Conservation (phyloP, 2,329 filamentous ascomycete genomes). For the Aureobasidium sp. region DNA sequence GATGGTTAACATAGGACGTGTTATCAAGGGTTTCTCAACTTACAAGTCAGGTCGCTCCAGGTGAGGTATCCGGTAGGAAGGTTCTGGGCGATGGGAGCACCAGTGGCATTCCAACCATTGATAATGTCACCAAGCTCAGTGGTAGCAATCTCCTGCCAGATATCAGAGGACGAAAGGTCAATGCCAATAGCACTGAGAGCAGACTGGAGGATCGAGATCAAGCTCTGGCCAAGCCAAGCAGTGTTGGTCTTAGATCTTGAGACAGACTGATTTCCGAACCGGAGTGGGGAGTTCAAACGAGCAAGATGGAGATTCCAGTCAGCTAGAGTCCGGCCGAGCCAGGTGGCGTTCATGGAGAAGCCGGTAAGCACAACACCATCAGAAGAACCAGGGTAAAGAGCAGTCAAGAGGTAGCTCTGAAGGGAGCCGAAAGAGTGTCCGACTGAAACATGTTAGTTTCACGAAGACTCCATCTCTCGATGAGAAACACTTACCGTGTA, state of each 20-base stretch:
- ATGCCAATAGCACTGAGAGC: conserved; percentile 25
- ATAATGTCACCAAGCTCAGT: conserved; percentile 18
- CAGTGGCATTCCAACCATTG: conserved; percentile 22
- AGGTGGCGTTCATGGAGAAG: conserved; percentile 23
- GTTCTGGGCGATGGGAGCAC: conserved; percentile 9
- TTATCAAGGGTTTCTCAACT: background rate
- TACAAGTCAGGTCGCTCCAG: conserved; percentile 13
- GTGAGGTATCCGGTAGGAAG: conserved; percentile 23
- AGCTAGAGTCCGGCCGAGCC: conserved; percentile 19
- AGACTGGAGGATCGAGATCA: conserved; percentile 39
- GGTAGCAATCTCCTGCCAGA: conserved; percentile 15
- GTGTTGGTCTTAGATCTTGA: background rate
- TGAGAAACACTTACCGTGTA: conserved; percentile 21
- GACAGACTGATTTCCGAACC: conserved; percentile 20
- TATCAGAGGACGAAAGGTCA: conserved; percentile 17
- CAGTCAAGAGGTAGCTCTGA: conserved; percentile 45
- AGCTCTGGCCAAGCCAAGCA: conserved; percentile 19
- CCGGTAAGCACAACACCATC: conserved; percentile 32
- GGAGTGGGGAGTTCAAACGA: conserved; percentile 19
- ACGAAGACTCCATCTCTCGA: background rate
- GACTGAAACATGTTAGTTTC: background rate
- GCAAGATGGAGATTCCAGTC: conserved; percentile 25
- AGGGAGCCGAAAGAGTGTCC: conserved; percentile 29
- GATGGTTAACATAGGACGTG: no score
- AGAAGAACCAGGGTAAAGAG: conserved; percentile 44